Conservation (phyloP, 2,329 filamentous ascomycete species). For the Dactylellina parvicollis region DNA sequence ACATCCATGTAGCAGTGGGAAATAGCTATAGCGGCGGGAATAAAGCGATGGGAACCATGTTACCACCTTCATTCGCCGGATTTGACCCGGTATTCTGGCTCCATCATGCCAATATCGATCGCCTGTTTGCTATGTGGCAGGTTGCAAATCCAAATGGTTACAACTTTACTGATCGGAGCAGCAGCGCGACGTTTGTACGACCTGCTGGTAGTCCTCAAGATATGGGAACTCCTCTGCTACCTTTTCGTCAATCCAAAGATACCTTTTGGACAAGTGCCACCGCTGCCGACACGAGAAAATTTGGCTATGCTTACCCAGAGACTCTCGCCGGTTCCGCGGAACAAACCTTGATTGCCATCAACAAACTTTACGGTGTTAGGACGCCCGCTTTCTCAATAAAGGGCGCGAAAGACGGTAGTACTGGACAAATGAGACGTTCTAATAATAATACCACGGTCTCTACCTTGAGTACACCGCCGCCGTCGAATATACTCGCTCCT, state of each 20-base stretch:
- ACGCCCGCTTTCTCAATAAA: constrained; percentile 20
- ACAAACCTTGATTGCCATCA: constrained; percentile 22
- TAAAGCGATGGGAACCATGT: constrained; percentile 61
- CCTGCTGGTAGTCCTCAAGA: constrained; percentile 21
- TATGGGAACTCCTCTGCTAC: constrained; percentile 55
- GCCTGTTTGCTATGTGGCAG: constrained; percentile 80
- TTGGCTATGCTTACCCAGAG: constrained; percentile 81
- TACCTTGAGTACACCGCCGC: background rate
- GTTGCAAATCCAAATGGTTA: constrained; percentile 57
- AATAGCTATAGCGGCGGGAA: constrained; percentile 58
- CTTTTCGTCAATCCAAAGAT: constrained; percentile 52
- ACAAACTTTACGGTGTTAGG: constrained; percentile 12
- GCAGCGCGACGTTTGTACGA: background rate
- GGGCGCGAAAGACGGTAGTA: constrained; percentile 1
- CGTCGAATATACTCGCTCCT: background rate
- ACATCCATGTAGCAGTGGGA: constrained; percentile 17
- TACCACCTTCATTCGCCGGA: constrained; percentile 75
- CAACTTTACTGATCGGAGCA: background rate
- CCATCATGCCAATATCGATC: constrained; percentile 74
- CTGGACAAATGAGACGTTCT: background rate
- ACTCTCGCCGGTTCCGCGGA: constrained; percentile 61
- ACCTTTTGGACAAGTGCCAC: constrained; percentile 46
- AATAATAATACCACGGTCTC: background rate
- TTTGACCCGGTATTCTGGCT: constrained; percentile 74
- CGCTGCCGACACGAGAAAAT: constrained; percentile 63